Evolutionary conservation across 192 early-diverging fungal species (phyloP), one percentile per base, ranked within the genome.

Genomic region (Blastocladiella britannica): DNA sequence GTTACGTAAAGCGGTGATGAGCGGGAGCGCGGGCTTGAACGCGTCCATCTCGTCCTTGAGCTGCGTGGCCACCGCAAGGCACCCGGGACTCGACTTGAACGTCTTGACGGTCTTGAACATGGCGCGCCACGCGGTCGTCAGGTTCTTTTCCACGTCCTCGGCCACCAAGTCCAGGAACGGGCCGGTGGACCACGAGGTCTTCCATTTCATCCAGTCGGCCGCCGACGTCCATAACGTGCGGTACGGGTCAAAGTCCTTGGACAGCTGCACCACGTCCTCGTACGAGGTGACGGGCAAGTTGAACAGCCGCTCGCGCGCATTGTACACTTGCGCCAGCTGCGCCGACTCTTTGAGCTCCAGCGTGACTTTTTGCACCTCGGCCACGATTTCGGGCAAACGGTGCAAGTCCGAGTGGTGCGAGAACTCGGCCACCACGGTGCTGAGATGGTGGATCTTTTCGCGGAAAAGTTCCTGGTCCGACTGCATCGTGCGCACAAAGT

Each of bases 1-100:
- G 0, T 91, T 93, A 65, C 94, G 93, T 28, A 99, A 75, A 26
- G 93, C 93, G 2, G 80, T 70, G 15, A 97, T 62, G 26, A 88
- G 65, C 0, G 78, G 63, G 67, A 93, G 87, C 25, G 82, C 77
- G 70, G 88, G 87, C 29, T 93, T 70, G 58, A 86, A 79, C 3
- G 70, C 68, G 28, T 84, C 77, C 56, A 99, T 70, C 20, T 77
- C 77, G 55, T 91, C 83, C 60, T 97, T 91, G 53, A 93, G 76
- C 59, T 86, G 88, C 64, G 97, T 87, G 60, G 85, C 96, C 0
- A 94, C 93, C 4, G 87, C 88, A 4, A 76, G 58, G 47, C 67
- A 70, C 18, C 76, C 76, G 9, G 73, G 71, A 23, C 59, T 56
- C 23, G 64, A 62, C 54, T 78, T 78, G 58, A 80, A 78, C 24